Conservation (phyloP, 2,329 filamentous ascomycete species). For the Aspergillus transmontanensis region DNA sequence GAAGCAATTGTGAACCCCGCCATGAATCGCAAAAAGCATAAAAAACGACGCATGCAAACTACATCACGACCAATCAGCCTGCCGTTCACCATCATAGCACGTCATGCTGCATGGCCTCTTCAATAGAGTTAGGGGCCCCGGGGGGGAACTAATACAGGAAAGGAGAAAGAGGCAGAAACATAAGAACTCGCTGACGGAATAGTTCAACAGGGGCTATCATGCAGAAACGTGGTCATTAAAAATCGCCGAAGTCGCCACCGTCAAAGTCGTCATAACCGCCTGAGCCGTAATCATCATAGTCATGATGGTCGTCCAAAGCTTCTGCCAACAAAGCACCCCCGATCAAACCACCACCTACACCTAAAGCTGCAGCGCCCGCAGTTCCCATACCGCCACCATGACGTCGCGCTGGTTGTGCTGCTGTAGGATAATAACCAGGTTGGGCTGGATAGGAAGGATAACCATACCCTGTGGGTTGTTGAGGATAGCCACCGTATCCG, state of each 20-base stretch:
- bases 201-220: not conserved
- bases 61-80: not conserved
- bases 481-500: constrained; percentile 35
- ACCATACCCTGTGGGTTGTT: constrained; percentile 37
- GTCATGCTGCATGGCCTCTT: not conserved
- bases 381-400: constrained; percentile 62
- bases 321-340: constrained; percentile 74
- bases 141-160: not conserved
- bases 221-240: constrained; percentile 2
- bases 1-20: not conserved
- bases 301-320: constrained; percentile 63
- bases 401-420: constrained; percentile 48
- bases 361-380: constrained; percentile 73
- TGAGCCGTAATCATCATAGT: constrained; percentile 27
- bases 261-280: constrained; percentile 26
- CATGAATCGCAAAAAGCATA: not conserved
- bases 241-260: constrained; percentile 29
- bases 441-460: constrained; percentile 39
- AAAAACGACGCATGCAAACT: not conserved
- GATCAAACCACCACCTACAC: constrained; percentile 77
- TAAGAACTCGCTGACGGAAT: not conserved
- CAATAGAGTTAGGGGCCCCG: not conserved
- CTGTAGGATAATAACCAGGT: constrained; percentile 40
- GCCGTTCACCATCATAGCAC: not conserved
- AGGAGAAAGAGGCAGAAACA: not conserved